Conservation (phyloP, 805 yeast genomes). For the Zygotorulaspora danielsina region DNA sequence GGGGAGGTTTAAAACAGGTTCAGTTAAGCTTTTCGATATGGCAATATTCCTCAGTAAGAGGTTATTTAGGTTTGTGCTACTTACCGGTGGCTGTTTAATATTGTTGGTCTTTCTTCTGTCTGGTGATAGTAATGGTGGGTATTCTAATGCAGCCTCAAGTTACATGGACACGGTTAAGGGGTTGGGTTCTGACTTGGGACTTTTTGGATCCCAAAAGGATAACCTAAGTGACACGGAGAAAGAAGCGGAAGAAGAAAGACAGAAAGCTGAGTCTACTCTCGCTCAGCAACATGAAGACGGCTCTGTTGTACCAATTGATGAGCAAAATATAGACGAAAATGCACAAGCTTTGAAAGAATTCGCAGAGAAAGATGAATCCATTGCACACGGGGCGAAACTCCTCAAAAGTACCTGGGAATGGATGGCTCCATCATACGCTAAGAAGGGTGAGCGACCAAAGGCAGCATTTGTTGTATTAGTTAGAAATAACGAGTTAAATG, state of each 20-base stretch:
- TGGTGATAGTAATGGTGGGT: constrained; percentile 3
- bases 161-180: neutral
- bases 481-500: constrained; percentile 58
- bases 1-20: too few species aligned
- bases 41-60: constrained; percentile 26
- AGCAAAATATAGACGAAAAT: constrained; percentile 9
- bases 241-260: constrained; percentile 10
- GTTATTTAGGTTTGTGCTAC: constrained; percentile 17
- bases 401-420: constrained; percentile 14
- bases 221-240: constrained; percentile 7
- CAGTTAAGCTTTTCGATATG: too few species aligned
- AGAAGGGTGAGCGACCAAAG: constrained; percentile 25
- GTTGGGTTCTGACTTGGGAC: constrained; percentile 2
- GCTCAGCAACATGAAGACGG: constrained; percentile 10
- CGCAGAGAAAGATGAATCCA: constrained; percentile 9
- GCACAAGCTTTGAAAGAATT: constrained; percentile 15
- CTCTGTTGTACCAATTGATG: constrained; percentile 6
- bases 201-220: constrained; percentile 7
- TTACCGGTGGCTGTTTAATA: constrained; percentile 15
- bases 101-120: constrained; percentile 13
- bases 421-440: constrained; percentile 19
- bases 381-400: constrained; percentile 1
- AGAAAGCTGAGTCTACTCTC: constrained; percentile 8
- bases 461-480: constrained; percentile 54
- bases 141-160: neutral